These are phyloP conservation scores for California macrophylla DNA, from an alignment of 441 rosid species.

Conservation along the genomic window DNA sequence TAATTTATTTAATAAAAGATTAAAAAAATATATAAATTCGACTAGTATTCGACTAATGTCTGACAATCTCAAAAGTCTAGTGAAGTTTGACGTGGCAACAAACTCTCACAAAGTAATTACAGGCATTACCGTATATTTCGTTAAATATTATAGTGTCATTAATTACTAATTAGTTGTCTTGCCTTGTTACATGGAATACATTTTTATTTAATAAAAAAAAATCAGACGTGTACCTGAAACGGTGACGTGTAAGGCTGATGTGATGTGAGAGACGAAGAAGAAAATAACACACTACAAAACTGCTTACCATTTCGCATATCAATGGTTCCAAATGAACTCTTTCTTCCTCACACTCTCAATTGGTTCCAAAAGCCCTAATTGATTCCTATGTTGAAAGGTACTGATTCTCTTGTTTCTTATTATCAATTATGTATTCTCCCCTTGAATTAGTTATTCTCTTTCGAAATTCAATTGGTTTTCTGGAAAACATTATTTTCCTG, in stretches of 20 bases:
- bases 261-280: neutral
- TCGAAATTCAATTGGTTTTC: neutral
- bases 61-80: no score
- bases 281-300: neutral
- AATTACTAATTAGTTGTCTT: no score
- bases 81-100: no score
- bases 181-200: no score
- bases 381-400: neutral
- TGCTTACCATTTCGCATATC: neutral
- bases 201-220: neutral
- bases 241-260: conserved; percentile 4
- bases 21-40: no score
- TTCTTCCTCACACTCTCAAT: neutral
- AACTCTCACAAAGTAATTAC: no score
- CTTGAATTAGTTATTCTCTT: neutral
- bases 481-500: neutral
- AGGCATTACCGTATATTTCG: no score
- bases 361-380: neutral
- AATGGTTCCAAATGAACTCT: conserved; percentile 1
- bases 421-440: neutral
- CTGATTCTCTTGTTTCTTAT: neutral
- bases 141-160: no score
- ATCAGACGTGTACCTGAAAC: neutral
- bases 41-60: no score
- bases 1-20: no score